Base-by-base conservation (phyloP, 2,329 filamentous ascomycete species). In the Botrytis paeoniae region DNA sequence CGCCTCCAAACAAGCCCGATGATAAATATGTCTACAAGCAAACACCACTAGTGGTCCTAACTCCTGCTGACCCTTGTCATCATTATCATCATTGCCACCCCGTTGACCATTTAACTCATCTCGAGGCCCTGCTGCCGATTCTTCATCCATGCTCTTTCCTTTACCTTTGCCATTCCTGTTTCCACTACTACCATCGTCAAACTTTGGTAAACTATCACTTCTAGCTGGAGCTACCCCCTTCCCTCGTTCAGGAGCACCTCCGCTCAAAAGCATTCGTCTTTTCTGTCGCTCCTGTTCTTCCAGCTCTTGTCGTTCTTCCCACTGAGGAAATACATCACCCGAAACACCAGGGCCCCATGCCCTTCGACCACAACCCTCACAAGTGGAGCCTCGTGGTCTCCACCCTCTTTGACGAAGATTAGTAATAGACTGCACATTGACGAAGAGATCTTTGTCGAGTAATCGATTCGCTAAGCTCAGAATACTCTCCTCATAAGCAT, bases 401-500 rank as follows among this genome's bases (percentile, higher is more conserved):
- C 96, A 99, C 1, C 96, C 97, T 39, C 91, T 89, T 81, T 95
- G 92, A 4, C 96, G 87, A 9, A 96, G 87, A 71, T 88, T 86
- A 12, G 92, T 89, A 8, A 94, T 91, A 77, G 93, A 88, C 61
- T 90, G 86, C 51, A 99, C 93, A 76, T 93, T 92, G 59, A 92
- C 88, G 79, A 98, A 99, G 9, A 97, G 86, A 78, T 96, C 96
- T 77, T 94, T 91, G 75, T 97, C 95, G 0, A 99, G 86, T 72
- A 99, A 89, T 6, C 92, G 88, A 80, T 95, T 97, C 0, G 96
- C 94, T 4, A 99, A 88, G 2, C 88, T 87, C 32, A 99, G 87
- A 25, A 99, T 93, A 0, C 93, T 95, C 81, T 95, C 93, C 82
- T 99, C 96, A 80, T 98, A 98, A 0, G 94, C 92, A 81, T 99